Evolutionary conservation across 306 rosid species (phyloP).

Genomic region (Glycyrrhiza uralensis): DNA sequence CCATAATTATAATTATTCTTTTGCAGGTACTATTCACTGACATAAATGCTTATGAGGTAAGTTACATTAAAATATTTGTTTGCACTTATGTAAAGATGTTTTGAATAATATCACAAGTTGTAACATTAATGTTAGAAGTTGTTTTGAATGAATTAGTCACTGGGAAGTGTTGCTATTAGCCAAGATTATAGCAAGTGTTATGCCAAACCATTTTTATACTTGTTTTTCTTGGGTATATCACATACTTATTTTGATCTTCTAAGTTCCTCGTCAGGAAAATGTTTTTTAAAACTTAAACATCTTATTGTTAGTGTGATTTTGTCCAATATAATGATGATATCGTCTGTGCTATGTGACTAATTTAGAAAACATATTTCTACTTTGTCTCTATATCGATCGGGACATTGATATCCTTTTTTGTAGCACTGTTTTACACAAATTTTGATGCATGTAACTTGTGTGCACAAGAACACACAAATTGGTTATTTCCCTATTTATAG

Average conservation of each 20-base stretch:
- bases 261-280: background rate
- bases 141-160: background rate
- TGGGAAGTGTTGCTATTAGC: background rate
- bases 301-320: background rate
- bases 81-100: background rate
- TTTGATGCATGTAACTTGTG: no score
- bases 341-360: background rate
- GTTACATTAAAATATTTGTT: constrained; percentile 2
- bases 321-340: background rate
- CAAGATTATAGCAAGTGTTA: background rate
- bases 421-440: no score
- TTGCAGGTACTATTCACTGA: constrained; percentile 92
- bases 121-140: background rate
- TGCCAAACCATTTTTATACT: background rate
- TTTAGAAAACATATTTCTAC: background rate
- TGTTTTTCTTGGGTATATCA: background rate
- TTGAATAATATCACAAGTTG: background rate
- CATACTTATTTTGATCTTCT: background rate
- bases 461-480: background rate
- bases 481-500: background rate
- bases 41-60: constrained; percentile 84
- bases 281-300: background rate
- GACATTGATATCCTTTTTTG: no score
- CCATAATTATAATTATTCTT: background rate
- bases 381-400: background rate